phyloP scores from a whole-genome alignment of 306 rosid species.

The Sphenostylis stenocarpa region DNA sequence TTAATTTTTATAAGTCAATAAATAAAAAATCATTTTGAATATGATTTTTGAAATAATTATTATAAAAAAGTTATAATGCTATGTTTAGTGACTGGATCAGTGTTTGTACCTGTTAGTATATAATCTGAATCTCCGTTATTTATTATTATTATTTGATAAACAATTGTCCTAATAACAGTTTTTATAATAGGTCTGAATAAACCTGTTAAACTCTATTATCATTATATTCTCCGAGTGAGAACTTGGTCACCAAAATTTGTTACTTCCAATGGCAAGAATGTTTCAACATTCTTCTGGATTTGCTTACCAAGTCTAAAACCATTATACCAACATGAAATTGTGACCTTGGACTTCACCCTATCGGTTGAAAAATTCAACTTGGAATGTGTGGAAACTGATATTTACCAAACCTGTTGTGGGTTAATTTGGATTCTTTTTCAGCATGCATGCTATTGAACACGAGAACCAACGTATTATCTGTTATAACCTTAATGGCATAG shows the following conservation, averaged over 20 bases:
- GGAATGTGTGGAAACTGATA: not conserved
- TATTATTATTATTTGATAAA: too few relatives aligned
- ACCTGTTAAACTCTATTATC: too few relatives aligned
- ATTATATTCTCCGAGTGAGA: not conserved
- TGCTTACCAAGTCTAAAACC: not conserved
- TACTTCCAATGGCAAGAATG: not conserved
- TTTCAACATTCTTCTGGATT: not conserved
- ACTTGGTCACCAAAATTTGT: not conserved
- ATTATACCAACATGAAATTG: not conserved
- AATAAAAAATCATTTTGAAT: too few relatives aligned
- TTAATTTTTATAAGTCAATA: too few relatives aligned
- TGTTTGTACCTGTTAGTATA: too few relatives aligned
- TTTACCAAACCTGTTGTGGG: not conserved
- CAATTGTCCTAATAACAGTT: too few relatives aligned
- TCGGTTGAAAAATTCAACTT: not conserved
- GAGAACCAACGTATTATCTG: not conserved
- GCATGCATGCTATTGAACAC: not conserved
- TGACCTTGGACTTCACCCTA: not conserved
- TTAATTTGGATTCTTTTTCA: not conserved
- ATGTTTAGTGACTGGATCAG: too few relatives aligned
- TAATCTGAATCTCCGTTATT: too few relatives aligned
- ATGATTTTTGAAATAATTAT: too few relatives aligned
- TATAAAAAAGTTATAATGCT: too few relatives aligned
- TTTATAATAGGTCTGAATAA: too few relatives aligned
- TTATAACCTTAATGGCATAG: not conserved